phyloP scores from a whole-genome alignment of 257 asterid species.

The Penstemon davidsonii region DNA sequence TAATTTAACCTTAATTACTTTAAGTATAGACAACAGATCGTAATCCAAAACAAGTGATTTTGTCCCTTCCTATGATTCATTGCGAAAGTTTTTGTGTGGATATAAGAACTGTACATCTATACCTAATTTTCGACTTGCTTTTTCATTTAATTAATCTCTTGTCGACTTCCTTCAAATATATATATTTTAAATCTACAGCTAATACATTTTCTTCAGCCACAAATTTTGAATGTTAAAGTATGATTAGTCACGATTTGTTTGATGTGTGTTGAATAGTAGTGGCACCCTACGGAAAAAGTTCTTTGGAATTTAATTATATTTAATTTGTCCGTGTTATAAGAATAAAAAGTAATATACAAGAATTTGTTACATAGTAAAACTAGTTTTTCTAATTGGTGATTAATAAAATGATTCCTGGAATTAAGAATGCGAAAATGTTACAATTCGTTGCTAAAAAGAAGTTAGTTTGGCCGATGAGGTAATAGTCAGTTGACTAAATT shows the following conservation, averaged over 20 bases:
- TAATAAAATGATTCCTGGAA: too few relatives aligned
- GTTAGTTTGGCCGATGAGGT: too few relatives aligned
- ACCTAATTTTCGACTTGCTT: conserved; percentile 44
- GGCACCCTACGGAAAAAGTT: too few relatives aligned
- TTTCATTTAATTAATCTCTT: conserved; percentile 27
- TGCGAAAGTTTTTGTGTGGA: conserved; percentile 37
- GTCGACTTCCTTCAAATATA: neutral
- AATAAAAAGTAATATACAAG: too few relatives aligned
- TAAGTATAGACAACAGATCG: conserved; percentile 38
- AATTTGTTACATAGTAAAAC: too few relatives aligned
- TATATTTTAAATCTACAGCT: conserved; percentile 9
- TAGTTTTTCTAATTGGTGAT: too few relatives aligned
- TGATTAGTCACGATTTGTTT: neutral
- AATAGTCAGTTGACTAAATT: too few relatives aligned
- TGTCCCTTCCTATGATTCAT: conserved; percentile 38
- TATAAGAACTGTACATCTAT: conserved; percentile 27
- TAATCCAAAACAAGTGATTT: conserved; percentile 26
- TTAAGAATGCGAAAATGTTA: too few relatives aligned
- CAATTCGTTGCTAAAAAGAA: too few relatives aligned
- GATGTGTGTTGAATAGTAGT: neutral
- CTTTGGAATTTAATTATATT: too few relatives aligned
- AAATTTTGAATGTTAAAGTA: neutral
- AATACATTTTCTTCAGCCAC: conserved; percentile 20
- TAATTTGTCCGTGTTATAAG: too few relatives aligned
- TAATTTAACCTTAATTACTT: conserved; percentile 25